phyloP scores from a whole-genome alignment of 306 rosid genomes.

The Lotus japonicus region DNA sequence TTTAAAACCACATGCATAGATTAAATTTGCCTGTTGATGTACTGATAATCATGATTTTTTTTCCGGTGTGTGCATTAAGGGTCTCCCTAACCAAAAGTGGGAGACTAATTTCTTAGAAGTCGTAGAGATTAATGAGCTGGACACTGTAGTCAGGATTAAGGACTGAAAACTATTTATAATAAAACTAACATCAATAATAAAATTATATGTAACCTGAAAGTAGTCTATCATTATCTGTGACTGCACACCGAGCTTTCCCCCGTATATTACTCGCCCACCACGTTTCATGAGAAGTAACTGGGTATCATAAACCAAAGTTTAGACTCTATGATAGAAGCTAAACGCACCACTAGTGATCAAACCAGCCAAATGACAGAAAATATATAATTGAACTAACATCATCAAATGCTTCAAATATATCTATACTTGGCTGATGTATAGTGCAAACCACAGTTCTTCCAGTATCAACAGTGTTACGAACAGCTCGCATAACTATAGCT shows the following conservation, averaged over 20 bases:
- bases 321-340: conserved; percentile 11
- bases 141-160: background rate
- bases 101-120: too few species aligned
- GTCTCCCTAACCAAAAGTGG: too few species aligned
- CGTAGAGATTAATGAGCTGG: too few species aligned
- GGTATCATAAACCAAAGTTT: conserved; percentile 21
- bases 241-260: conserved; percentile 72
- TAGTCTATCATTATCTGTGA: conserved; percentile 70
- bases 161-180: background rate
- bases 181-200: background rate
- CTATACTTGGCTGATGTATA: conserved; percentile 88
- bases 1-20: background rate
- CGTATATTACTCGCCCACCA: conserved; percentile 78
- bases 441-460: conserved; percentile 96
- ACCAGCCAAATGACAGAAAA: background rate
- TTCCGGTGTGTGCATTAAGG: too few species aligned
- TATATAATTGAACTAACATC: conserved; percentile 40
- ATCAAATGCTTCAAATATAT: conserved; percentile 91
- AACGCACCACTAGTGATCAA: conserved; percentile 10
- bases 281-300: conserved; percentile 94
- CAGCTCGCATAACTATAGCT: conserved; percentile 86
- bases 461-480: conserved; percentile 87
- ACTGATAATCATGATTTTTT: background rate
- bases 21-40: background rate
- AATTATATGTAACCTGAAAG: conserved; percentile 53